Conservation (phyloP, 2,329 filamentous ascomycete genomes). For the Pseudocercospora musae region DNA sequence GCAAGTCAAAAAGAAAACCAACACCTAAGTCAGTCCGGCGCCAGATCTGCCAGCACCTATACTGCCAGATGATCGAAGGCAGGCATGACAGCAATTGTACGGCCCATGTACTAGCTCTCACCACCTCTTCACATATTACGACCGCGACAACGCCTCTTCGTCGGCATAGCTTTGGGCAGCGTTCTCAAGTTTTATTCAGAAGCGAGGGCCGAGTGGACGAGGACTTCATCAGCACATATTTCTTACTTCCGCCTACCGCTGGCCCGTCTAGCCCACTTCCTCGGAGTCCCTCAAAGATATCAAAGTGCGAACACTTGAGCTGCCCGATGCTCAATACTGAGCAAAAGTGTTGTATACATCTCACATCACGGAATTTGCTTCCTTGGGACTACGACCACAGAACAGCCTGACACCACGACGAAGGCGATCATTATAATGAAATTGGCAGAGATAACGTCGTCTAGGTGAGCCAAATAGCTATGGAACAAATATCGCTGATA, state of each 20-base stretch:
- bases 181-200: background rate
- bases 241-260: background rate
- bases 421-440: background rate
- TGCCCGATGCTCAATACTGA: background rate
- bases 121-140: too few species aligned
- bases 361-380: background rate
- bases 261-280: background rate
- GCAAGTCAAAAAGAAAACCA: background rate
- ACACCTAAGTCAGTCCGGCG: background rate
- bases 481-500: background rate
- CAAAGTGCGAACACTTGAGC: too few species aligned
- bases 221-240: background rate
- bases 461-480: background rate
- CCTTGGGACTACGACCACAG: background rate
- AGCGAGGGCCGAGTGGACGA: background rate
- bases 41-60: background rate
- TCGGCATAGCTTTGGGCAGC: background rate
- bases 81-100: background rate
- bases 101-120: background rate
- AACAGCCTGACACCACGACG: background rate
- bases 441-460: background rate
- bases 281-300: too few species aligned
- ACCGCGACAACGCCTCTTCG: background rate
- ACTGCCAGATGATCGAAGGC: background rate
- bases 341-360: background rate